These are phyloP conservation scores for Nemophila menziesii DNA, from an alignment of 257 asterid genomes.

Conservation along the genomic window DNA sequence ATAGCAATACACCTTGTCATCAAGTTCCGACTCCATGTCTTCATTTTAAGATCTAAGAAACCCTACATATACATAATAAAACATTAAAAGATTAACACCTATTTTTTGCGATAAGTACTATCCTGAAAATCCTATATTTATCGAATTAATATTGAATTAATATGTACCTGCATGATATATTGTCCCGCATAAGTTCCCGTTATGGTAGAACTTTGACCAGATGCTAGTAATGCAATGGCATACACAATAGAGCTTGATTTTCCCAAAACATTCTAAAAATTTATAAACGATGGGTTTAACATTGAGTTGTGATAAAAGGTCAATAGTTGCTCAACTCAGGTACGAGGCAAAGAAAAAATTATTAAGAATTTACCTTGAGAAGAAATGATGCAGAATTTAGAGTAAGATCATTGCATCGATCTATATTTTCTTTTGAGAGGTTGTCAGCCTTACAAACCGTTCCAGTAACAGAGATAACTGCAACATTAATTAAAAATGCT, in stretches of 20 bases:
- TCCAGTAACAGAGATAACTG: constrained; percentile 67
- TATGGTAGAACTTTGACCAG: constrained; percentile 90
- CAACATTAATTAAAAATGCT: constrained; percentile 65
- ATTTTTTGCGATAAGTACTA: too few relatives aligned
- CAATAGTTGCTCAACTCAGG: too few relatives aligned
- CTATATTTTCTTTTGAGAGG: constrained; percentile 19
- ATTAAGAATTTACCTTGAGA: too few relatives aligned
- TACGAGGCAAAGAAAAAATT: too few relatives aligned
- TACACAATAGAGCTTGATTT: constrained; percentile 65
- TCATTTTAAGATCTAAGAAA: constrained; percentile 75
- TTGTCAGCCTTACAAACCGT: constrained; percentile 48
- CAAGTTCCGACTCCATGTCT: constrained; percentile 56
- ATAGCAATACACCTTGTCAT: constrained; percentile 79
- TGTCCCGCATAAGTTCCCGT: constrained; percentile 98
- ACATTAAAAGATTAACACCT: too few relatives aligned
- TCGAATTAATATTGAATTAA: too few relatives aligned
- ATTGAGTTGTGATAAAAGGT: too few relatives aligned
- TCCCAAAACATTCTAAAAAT: constrained; percentile 92
- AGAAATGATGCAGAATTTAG: constrained; percentile 85
- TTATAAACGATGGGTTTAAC: not conserved
- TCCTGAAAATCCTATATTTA: too few relatives aligned
- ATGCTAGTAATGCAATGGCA: constrained; percentile 81
- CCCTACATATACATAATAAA: too few relatives aligned
- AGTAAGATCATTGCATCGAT: constrained; percentile 52
- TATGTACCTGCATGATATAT: constrained; percentile 91